Evolutionary conservation across 139 green algal species (phyloP).

Genomic region (Chlorokybus atmophyticus): DNA sequence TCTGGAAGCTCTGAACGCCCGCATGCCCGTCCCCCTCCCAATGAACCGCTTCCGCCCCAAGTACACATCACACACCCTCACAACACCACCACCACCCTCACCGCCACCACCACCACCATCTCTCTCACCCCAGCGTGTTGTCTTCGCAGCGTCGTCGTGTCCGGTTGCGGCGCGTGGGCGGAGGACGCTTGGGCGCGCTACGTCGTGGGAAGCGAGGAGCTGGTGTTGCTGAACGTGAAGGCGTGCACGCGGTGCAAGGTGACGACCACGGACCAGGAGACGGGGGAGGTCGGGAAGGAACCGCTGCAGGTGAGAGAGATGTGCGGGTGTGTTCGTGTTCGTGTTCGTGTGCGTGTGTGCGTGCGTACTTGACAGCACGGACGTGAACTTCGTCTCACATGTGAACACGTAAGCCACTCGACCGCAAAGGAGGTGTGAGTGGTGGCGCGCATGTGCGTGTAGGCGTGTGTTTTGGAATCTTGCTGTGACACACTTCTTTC

Average conservation of each 20-base stretch:
- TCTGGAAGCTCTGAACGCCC: conserved; percentile 40
- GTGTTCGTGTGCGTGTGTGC: too few species aligned
- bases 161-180: conserved; percentile 21
- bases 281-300: conserved; percentile 40
- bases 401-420: too few species aligned
- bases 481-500: too few species aligned
- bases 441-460: too few species aligned
- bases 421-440: too few species aligned
- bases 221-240: conserved; percentile 45
- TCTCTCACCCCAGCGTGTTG: neutral
- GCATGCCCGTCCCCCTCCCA: conserved; percentile 28
- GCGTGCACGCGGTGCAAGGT: conserved; percentile 49
- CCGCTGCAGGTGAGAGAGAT: conserved; percentile 34
- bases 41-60: conserved; percentile 69
- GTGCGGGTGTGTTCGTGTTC: too few species aligned
- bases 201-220: conserved; percentile 1
- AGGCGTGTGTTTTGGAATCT: too few species aligned
- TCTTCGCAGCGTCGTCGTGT: conserved; percentile 38
- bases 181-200: conserved; percentile 48
- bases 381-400: too few species aligned
- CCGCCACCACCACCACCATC: neutral
- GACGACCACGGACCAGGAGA: conserved; percentile 54
- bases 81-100: too few species aligned
- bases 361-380: too few species aligned
- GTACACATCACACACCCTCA: too few species aligned